phyloP scores from a whole-genome alignment of 2,329 filamentous ascomycete species.

The Neopestalotiopsis clavispora region DNA sequence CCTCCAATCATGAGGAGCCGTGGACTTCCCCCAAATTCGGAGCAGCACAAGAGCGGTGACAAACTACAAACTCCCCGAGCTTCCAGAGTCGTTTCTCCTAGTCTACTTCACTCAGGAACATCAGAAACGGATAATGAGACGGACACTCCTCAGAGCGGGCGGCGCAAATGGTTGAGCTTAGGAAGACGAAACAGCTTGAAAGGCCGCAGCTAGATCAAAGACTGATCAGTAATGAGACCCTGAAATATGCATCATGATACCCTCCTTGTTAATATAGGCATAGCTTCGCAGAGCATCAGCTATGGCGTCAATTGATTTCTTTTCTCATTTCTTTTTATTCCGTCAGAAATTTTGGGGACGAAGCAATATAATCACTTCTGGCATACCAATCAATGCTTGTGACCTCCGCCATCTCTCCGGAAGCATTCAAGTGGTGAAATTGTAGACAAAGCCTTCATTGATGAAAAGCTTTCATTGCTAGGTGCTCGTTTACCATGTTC shows the following conservation, averaged over 20 bases:
- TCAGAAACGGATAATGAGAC: not conserved
- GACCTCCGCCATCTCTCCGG: too few species aligned
- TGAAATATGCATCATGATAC: not conserved
- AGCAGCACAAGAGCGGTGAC: conserved; percentile 12
- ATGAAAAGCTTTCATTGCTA: too few species aligned
- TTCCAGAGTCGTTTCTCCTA: not conserved
- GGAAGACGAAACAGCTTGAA: conserved; percentile 32
- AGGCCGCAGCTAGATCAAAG: conserved; percentile 27
- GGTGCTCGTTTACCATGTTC: too few species aligned
- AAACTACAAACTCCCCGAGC: not conserved
- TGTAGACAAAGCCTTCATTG: too few species aligned
- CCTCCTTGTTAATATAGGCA: not conserved
- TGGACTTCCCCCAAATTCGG: conserved; percentile 19
- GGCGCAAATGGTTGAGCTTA: conserved; percentile 36
- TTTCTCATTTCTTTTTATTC: not conserved
- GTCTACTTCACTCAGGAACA: not conserved
- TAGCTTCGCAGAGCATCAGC: not conserved
- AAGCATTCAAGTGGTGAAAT: too few species aligned
- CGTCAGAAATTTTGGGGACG: too few species aligned
- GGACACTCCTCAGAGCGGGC: conserved; percentile 18
- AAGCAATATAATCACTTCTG: too few species aligned
- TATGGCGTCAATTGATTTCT: not conserved
- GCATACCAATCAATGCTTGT: too few species aligned
- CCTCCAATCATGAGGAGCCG: conserved; percentile 59
- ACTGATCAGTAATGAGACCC: not conserved